Conservation (phyloP, 805 yeast species). For the Kazachstania bromeliacearum region DNA sequence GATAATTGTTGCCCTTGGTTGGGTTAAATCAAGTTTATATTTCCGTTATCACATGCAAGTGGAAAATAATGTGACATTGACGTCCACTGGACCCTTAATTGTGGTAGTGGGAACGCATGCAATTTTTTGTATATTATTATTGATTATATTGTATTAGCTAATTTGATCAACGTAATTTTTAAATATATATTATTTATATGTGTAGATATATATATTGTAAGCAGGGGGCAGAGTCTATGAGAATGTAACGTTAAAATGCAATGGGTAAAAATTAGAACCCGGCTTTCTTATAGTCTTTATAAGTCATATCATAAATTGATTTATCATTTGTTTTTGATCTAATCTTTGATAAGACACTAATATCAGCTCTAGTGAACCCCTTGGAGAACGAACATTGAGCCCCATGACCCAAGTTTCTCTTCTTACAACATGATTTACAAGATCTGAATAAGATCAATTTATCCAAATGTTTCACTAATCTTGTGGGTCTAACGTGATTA, state of each 20-base stretch:
- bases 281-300: constrained; percentile 14
- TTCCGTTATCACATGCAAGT: constrained; percentile 4
- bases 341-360: constrained; percentile 17
- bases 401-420: background rate
- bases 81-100: constrained; percentile 6
- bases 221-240: no score
- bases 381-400: constrained; percentile 45
- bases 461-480: constrained; percentile 24
- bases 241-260: no score
- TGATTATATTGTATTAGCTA: constrained; percentile 13
- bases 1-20: constrained; percentile 5
- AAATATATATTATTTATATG: background rate
- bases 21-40: constrained; percentile 7
- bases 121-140: constrained; percentile 14
- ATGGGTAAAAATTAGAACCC: constrained; percentile 9
- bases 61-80: constrained; percentile 1
- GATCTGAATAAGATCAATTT: constrained; percentile 40
- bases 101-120: constrained; percentile 11
- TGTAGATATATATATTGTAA: constrained; percentile 1
- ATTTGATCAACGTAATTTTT: background rate
- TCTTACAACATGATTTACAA: constrained; percentile 43
- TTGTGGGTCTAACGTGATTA: background rate
- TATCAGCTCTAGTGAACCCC: constrained; percentile 35
- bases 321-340: constrained; percentile 7
- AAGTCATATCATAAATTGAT: constrained; percentile 12